These are phyloP conservation scores for Cutaneotrichosporon cavernicola DNA, from an alignment of 1,284 basidiomycete species.

Conservation along the genomic window DNA sequence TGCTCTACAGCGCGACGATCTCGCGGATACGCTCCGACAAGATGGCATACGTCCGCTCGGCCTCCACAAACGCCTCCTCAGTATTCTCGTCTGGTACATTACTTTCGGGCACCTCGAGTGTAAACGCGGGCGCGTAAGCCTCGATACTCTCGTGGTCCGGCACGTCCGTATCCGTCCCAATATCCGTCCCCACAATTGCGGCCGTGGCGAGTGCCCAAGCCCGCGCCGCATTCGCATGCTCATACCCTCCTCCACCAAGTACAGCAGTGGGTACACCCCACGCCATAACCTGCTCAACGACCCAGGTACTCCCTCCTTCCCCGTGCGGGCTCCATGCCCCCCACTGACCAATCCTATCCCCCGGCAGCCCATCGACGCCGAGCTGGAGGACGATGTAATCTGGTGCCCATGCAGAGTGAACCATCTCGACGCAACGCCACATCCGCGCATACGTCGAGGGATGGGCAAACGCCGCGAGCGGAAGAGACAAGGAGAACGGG, in stretches of 20 bases:
- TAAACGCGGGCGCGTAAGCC: conserved; percentile 73
- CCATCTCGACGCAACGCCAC: conserved; percentile 63
- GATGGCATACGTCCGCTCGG: conserved; percentile 35
- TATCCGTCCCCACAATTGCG: conserved; percentile 60
- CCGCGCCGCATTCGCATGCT: conserved; percentile 74
- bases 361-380: conserved; percentile 79
- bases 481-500: conserved; percentile 73
- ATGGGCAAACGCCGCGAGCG: conserved; percentile 67
- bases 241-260: conserved; percentile 68
- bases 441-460: conserved; percentile 62
- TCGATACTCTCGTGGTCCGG: conserved; percentile 70
- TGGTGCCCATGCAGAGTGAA: conserved; percentile 67
- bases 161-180: conserved; percentile 63
- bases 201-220: conserved; percentile 81
- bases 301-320: conserved; percentile 70
- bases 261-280: conserved; percentile 63
- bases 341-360: conserved; percentile 65
- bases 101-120: conserved; percentile 64
- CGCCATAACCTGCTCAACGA: conserved; percentile 59
- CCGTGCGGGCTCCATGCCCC: conserved; percentile 74
- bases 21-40: conserved; percentile 32
- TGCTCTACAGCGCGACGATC: conserved; percentile 21
- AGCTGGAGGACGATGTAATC: conserved; percentile 81
- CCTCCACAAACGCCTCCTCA: conserved; percentile 54
- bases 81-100: conserved; percentile 72